These are phyloP conservation scores for Orbilia oligospora DNA, from an alignment of 2,329 filamentous ascomycete species.

Conservation along the genomic window DNA sequence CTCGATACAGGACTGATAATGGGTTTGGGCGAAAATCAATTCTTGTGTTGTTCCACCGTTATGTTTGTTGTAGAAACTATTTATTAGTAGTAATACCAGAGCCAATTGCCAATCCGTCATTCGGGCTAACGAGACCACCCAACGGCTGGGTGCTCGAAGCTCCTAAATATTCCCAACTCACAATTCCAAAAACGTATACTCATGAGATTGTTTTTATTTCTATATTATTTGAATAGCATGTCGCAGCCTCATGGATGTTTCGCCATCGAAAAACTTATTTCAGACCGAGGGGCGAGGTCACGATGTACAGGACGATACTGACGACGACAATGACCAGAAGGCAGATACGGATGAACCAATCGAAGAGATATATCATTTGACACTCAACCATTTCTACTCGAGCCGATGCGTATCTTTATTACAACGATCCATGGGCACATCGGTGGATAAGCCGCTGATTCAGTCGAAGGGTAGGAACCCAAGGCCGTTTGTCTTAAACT, in stretches of 20 bases:
- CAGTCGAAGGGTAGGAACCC: not conserved
- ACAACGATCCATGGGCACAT: slow-evolving; percentile 48
- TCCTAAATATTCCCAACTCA: no score
- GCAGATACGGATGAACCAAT: slow-evolving; percentile 35
- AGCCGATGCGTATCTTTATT: slow-evolving; percentile 38
- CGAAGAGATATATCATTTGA: slow-evolving; percentile 57
- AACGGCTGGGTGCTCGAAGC: no score
- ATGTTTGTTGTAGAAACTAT: no score
- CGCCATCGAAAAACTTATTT: slow-evolving; percentile 42
- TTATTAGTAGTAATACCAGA: no score
- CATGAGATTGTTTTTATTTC: not conserved
- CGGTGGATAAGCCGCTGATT: slow-evolving; percentile 2
- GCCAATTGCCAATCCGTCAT: no score
- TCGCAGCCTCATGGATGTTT: slow-evolving; percentile 50
- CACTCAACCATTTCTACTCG: slow-evolving; percentile 52
- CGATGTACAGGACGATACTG: slow-evolving; percentile 14
- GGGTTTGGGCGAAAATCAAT: not conserved
- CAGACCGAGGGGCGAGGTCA: slow-evolving; percentile 21
- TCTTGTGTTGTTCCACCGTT: slow-evolving; percentile 7
- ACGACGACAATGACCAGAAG: slow-evolving; percentile 1
- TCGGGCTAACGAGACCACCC: no score
- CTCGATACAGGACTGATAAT: no score
- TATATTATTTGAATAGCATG: slow-evolving; percentile 26
- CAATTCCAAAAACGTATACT: not conserved
- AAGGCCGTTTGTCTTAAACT: slow-evolving; percentile 35